Evolutionary conservation across 2,329 filamentous ascomycete genomes (phyloP).

Genomic region (Scedosporium boydii): DNA sequence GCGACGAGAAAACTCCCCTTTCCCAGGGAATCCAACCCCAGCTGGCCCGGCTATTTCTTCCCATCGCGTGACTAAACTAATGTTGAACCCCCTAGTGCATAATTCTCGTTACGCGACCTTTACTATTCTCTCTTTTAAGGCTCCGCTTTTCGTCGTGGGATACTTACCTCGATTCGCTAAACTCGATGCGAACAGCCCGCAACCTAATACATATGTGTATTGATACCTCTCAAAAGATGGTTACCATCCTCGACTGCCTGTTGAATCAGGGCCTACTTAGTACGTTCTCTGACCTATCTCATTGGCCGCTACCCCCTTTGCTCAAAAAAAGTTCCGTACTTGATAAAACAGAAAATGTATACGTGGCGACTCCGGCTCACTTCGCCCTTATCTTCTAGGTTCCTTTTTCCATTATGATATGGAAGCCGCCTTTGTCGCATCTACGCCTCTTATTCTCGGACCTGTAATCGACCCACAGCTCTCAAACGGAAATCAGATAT

Average conservation of each 20-base stretch:
- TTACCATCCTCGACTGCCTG: slow-evolving; percentile 30
- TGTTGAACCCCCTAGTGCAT: slow-evolving; percentile 15
- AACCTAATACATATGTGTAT: slow-evolving; percentile 24
- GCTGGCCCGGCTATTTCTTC: not conserved
- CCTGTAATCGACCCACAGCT: slow-evolving; percentile 24
- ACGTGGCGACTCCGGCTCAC: too few species aligned
- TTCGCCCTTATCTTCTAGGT: slow-evolving; percentile 20
- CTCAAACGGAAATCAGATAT: slow-evolving; percentile 23
- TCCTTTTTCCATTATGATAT: slow-evolving; percentile 39
- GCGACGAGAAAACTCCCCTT: too few species aligned
- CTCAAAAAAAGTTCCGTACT: too few species aligned
- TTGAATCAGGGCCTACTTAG: slow-evolving; percentile 36
- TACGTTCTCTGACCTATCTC: slow-evolving; percentile 15
- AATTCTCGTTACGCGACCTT: slow-evolving; percentile 20
- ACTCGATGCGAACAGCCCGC: slow-evolving; percentile 24
- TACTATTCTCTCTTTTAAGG: slow-evolving; percentile 22
- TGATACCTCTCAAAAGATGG: slow-evolving; percentile 22
- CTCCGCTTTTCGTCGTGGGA: slow-evolving; percentile 18
- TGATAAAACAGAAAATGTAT: too few species aligned
- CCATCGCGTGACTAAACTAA: not conserved
- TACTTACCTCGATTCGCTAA: slow-evolving; percentile 20
- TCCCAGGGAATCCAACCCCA: too few species aligned
- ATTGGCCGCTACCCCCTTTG: accelerated
- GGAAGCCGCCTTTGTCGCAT: slow-evolving; percentile 32
- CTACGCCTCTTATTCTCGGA: slow-evolving; percentile 29